Evolutionary conservation across 179 eudicot species (phyloP).

Genomic region (Beta macrorhiza): DNA sequence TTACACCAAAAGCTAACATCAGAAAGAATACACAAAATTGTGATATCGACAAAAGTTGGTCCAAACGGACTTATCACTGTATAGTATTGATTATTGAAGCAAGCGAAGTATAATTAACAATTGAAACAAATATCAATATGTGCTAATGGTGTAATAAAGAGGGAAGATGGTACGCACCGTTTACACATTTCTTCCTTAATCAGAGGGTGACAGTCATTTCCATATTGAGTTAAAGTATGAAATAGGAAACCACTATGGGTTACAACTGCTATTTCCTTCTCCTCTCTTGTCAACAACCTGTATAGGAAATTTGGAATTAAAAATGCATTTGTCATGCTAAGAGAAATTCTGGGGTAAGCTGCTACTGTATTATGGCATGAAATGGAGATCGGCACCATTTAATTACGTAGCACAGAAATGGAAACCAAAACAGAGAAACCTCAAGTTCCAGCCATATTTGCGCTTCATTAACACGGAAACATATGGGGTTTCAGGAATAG

Average conservation of each 20-base stretch:
- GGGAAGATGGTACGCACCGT: slow-evolving; percentile 44
- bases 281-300: slow-evolving; percentile 79
- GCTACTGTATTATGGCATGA: background rate
- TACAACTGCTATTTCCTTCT: slow-evolving; percentile 93
- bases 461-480: too few species aligned
- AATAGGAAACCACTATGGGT: slow-evolving; percentile 87
- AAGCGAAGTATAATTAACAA: background rate
- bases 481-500: too few species aligned
- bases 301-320: slow-evolving; percentile 7
- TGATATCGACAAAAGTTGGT: background rate
- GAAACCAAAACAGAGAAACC: too few species aligned
- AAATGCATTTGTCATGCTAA: background rate
- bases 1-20: background rate
- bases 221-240: slow-evolving; percentile 64
- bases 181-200: slow-evolving; percentile 67
- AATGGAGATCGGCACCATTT: background rate
- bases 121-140: background rate
- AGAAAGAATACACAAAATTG: background rate
- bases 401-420: too few species aligned
- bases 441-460: too few species aligned
- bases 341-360: background rate
- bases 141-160: background rate
- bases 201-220: slow-evolving; percentile 63
- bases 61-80: background rate
- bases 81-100: background rate